Evolutionary conservation across 2,329 filamentous ascomycete genomes (phyloP), one percentile per base, ranked within the genome.

Genomic region (Botrytis medusae): DNA sequence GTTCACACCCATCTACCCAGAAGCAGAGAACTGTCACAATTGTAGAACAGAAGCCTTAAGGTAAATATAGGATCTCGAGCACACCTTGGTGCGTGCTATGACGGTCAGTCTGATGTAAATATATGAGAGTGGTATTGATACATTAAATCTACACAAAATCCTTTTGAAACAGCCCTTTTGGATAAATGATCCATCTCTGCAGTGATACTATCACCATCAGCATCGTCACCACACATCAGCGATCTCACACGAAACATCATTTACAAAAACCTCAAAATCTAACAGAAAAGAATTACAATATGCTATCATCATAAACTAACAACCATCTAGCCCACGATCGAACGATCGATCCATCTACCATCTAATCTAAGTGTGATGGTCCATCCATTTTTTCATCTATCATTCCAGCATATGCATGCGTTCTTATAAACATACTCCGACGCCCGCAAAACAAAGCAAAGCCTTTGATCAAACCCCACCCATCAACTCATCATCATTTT

Each of bases 391-490:
- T 67, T 68, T 57, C 64, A 42, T 68, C 64, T 14, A 68, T 57
- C 64, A 54, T 68, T 34, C 46, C 51, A 68, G 64, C 46, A 68
- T 40, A 40, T 40, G 48, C 34, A 57, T 57, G 64, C 25, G 9
- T 22, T 68, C 40, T 42, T 68, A 32, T 40, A 42, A 54, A 22
- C 51, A 57, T 57, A 57, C 34, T 37, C 34, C 34, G 64, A 68
- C 64, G 64, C 64, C 64, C 46, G 64, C 64, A 68, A 54, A 68
- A n/a, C 22, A 51, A 65, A 65, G 63, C 25, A 57, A 57, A 29
- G 51, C 61, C 51, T 44, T 44, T 37, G 51, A 34, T 29, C 16
- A 54, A 68, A 42, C 54, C 64, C 64, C 34, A 54, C 25, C 46
- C 46, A 57, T 68, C 34, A 68, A 40, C 46, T 68, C 34, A 54